phyloP scores from a whole-genome alignment of 805 yeast genomes.

The Starmerella vitae region DNA sequence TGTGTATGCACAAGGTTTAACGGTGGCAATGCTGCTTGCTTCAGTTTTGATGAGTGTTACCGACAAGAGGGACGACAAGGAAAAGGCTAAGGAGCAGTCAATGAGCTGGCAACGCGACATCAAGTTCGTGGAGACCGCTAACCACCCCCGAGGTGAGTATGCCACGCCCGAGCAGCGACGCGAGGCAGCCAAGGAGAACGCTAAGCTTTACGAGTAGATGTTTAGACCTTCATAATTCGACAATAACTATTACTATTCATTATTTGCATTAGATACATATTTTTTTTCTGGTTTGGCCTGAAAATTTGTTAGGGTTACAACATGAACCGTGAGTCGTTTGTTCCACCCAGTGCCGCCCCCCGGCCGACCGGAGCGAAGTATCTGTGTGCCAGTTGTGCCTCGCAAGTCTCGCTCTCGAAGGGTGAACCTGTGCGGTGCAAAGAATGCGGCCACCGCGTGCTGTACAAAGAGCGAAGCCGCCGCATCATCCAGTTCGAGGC shows the following conservation, averaged over 20 bases:
- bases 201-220: background rate
- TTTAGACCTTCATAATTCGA: too few relatives aligned
- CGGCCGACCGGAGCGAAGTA: slow-evolving; percentile 78
- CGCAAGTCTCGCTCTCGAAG: slow-evolving; percentile 71
- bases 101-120: slow-evolving; percentile 21
- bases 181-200: background rate
- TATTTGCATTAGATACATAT: too few relatives aligned
- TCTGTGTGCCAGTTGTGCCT: slow-evolving; percentile 93
- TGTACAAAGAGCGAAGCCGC: slow-evolving; percentile 93
- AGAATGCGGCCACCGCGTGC: slow-evolving; percentile 96
- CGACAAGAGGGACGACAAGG: slow-evolving; percentile 4
- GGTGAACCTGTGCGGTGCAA: slow-evolving; percentile 96
- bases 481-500: slow-evolving; percentile 86
- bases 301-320: too few relatives aligned
- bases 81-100: slow-evolving; percentile 7
- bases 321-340: slow-evolving; percentile 27
- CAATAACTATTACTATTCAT: too few relatives aligned
- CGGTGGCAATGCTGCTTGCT: slow-evolving; percentile 56
- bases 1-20: slow-evolving; percentile 80
- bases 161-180: background rate
- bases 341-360: slow-evolving; percentile 38
- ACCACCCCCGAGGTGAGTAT: slow-evolving; percentile 11
- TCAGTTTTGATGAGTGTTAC: slow-evolving; percentile 20
- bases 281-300: too few relatives aligned
- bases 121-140: slow-evolving; percentile 17